Conservation (phyloP, 306 rosid species). For the Castanospermum australe region DNA sequence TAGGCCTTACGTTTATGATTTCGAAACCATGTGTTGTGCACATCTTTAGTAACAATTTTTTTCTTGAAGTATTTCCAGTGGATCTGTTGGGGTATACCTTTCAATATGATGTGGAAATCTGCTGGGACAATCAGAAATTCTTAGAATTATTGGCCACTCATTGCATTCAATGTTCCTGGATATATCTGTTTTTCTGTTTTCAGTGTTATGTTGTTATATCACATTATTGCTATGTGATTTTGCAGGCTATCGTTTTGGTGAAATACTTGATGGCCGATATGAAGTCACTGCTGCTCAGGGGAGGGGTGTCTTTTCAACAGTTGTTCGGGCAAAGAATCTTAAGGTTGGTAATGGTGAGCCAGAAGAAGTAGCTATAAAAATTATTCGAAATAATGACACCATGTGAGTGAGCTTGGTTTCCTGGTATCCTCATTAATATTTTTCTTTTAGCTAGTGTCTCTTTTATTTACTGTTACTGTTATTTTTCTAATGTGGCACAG, state of each 20-base stretch:
- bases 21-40: background rate
- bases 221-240: constrained; percentile 12
- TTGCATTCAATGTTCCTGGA: background rate
- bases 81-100: background rate
- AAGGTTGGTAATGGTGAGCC: constrained; percentile 79
- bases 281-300: constrained; percentile 96
- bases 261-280: constrained; percentile 91
- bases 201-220: background rate
- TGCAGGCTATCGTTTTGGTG: constrained; percentile 90
- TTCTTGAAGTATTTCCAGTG: background rate
- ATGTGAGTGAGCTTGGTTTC: constrained; percentile 57
- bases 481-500: constrained; percentile 42
- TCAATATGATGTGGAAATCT: background rate
- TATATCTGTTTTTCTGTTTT: background rate
- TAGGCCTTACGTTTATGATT: background rate
- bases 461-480: constrained; percentile 23
- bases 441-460: background rate
- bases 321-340: constrained; percentile 89
- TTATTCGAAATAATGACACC: constrained; percentile 94
- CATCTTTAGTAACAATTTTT: background rate
- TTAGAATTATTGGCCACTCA: background rate
- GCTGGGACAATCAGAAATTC: background rate
- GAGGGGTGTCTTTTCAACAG: constrained; percentile 95
- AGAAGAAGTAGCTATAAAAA: constrained; percentile 93
- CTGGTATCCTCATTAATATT: background rate